Conservation (phyloP, 2,329 filamentous ascomycete species). For the Lasiodiplodia hormozganensis region DNA sequence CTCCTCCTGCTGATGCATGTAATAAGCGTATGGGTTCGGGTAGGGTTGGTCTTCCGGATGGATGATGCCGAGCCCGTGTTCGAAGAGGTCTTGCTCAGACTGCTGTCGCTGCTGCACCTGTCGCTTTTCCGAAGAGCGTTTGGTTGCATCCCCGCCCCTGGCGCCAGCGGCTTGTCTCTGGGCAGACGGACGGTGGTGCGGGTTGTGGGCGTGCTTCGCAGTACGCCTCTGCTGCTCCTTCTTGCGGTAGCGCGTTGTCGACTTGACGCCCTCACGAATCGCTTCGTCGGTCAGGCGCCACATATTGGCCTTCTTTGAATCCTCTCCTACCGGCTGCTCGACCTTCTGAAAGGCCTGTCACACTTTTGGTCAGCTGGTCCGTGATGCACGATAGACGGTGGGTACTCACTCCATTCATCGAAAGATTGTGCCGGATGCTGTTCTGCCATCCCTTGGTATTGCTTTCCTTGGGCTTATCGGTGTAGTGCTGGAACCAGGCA, state of each 20-base stretch:
- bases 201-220: constrained; percentile 21
- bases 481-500: constrained; percentile 85
- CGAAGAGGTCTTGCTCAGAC: not conserved
- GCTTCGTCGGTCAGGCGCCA: constrained; percentile 81
- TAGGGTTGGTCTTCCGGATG: not conserved
- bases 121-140: constrained; percentile 3
- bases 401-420: constrained; percentile 84
- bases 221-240: constrained; percentile 38
- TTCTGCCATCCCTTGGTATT: constrained; percentile 81
- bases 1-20: not conserved
- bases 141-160: constrained; percentile 53
- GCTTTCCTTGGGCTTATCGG: constrained; percentile 71
- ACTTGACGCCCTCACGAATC: constrained; percentile 74
- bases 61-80: not conserved
- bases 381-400: constrained; percentile 4
- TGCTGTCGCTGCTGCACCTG: not conserved
- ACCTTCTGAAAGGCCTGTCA: constrained; percentile 64
- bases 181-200: constrained; percentile 37
- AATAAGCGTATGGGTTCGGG: not conserved
- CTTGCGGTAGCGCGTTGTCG: constrained; percentile 71
- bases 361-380: constrained; percentile 8
- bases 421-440: constrained; percentile 92
- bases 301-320: constrained; percentile 71
- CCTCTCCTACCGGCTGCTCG: constrained; percentile 51
- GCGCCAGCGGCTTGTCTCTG: constrained; percentile 54